phyloP scores from a whole-genome alignment of 306 rosid species.

The Bauhinia variegata region DNA sequence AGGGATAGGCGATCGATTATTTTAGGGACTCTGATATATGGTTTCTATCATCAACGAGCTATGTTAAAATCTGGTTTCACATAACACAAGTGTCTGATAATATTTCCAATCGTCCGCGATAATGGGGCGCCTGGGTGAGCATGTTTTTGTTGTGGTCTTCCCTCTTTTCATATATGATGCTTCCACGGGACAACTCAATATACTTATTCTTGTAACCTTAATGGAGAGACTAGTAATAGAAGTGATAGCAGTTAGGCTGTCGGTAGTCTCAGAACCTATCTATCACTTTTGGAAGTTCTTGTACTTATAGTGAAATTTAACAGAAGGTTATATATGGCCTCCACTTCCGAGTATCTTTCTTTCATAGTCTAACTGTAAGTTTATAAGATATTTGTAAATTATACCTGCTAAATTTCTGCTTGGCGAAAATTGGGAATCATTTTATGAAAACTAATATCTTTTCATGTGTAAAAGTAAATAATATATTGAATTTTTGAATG shows the following conservation, averaged over 20 bases:
- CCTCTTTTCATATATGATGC: not conserved
- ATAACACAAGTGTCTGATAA: too few relatives aligned
- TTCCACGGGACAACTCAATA: not conserved
- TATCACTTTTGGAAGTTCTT: not conserved
- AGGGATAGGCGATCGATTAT: conserved; percentile 5
- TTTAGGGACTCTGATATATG: not conserved
- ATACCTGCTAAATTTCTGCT: too few relatives aligned
- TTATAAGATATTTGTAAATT: too few relatives aligned
- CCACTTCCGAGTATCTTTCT: not conserved
- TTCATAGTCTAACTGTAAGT: too few relatives aligned
- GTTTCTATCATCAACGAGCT: not conserved
- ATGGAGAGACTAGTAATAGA: not conserved
- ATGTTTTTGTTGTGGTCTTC: too few relatives aligned
- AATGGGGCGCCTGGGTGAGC: too few relatives aligned
- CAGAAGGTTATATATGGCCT: not conserved
- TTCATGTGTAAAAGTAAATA: too few relatives aligned
- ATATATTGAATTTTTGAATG: too few relatives aligned
- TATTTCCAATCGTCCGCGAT: too few relatives aligned
- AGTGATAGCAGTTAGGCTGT: not conserved
- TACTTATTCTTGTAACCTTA: not conserved
- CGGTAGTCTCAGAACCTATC: not conserved
- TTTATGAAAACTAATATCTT: too few relatives aligned
- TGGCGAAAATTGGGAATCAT: too few relatives aligned
- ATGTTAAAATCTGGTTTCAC: not conserved
- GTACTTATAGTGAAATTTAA: too few relatives aligned